Evolutionary conservation across 23 red algal genomes (phyloP).

Genomic region (Chondrus crispus): DNA sequence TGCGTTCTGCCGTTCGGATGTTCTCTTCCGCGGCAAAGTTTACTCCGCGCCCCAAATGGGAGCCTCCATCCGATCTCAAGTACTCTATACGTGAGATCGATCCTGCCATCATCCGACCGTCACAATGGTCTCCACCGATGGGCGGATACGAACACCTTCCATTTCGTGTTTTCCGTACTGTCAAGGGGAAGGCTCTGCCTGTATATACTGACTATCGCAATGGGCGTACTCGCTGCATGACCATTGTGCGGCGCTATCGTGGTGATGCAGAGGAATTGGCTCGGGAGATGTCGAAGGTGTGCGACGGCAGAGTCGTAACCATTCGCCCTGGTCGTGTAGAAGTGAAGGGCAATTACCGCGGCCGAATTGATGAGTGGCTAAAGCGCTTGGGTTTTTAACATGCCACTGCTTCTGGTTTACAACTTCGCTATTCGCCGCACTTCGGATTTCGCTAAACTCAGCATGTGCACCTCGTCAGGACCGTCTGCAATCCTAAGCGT

Average conservation of each 20-base stretch:
- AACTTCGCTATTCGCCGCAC: not conserved
- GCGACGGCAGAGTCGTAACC: constrained; percentile 52
- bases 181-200: constrained; percentile 65
- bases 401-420: too few relatives aligned
- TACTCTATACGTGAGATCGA: constrained; percentile 42
- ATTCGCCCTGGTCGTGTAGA: constrained; percentile 66
- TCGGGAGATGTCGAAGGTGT: constrained; percentile 56
- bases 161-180: constrained; percentile 74
- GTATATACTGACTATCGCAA: constrained; percentile 72
- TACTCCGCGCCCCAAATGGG: constrained; percentile 50
- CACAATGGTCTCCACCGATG: constrained; percentile 71
- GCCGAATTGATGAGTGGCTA: constrained; percentile 56
- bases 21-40: constrained; percentile 44
- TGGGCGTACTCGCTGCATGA: constrained; percentile 62
- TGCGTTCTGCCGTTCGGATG: constrained; percentile 20
- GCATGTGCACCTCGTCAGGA: constrained; percentile 81
- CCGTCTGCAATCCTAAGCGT: constrained; percentile 86
- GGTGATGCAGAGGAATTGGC: constrained; percentile 55
- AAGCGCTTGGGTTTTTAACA: constrained; percentile 69
- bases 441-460: constrained; percentile 45
- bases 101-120: constrained; percentile 20
- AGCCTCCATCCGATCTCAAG: constrained; percentile 52
- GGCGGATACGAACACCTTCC: constrained; percentile 63
- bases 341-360: constrained; percentile 64
- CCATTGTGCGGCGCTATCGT: constrained; percentile 56